Base-by-base conservation (phyloP, 805 yeast species). In the Candida maris region DNA sequence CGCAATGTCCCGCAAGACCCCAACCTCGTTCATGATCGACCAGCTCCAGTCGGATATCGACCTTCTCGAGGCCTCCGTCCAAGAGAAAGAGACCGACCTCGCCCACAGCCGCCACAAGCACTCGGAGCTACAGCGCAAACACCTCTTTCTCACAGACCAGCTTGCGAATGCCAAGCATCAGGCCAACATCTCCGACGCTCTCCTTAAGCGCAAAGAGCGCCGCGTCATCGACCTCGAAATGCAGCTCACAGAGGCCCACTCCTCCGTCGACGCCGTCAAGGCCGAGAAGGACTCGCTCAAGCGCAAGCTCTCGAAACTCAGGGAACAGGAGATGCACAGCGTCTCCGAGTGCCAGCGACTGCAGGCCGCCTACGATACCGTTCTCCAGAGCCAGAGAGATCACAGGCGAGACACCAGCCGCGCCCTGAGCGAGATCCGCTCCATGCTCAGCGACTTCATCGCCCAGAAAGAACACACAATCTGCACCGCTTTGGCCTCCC, bases 91-190 rank as follows among this genome's bases (percentile, higher is more conserved):
- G 23, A 44, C 45, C 1, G 51, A 67, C 29, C 64, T 62, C 36
- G 60, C 62, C 19, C 82, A 75, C 40, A 68, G 72, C 48, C 70
- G 68, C 42, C 77, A 77, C 56, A 74, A 79, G 42, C 64, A 69
- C 27, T 32, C 48, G 68, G 74, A 34, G 61, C 69, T 19, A 51
- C 70, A 35, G 46, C 69, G 45, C 59, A 68, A 51, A 68, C 75
- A 59, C 64, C 79, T 48, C 79, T 74, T 46, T 64, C 63, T 73
- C 35, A 69, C 77, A 23, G 86, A 80, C 48, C 84, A 79, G 57
- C 59, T 80, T 42, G 77, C 86, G 20, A 79, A 79, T 44, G 66
- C 83, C 25, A 81, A 81, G 57, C 89, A 83, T 56, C 91, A 86
- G 51, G 81, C 81, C 48, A 88, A 84, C 45, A 81, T 81, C 65